phyloP scores from a whole-genome alignment of 208 protist genomes.

The Trypanosoma vivax region DNA sequence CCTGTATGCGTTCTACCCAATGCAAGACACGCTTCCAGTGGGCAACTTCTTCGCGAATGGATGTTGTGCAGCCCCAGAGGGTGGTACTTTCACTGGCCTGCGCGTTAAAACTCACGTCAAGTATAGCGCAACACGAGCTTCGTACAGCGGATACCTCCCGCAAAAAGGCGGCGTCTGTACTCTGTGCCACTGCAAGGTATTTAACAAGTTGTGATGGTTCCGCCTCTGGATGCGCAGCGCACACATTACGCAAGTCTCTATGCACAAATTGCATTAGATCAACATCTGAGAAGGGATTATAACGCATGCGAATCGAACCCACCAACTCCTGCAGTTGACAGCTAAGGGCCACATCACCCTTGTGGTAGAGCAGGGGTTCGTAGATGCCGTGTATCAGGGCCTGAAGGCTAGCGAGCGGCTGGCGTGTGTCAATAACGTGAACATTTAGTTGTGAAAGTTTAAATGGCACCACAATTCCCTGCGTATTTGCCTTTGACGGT shows the following conservation, averaged over 20 bases:
- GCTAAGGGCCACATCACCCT: constrained; percentile 38
- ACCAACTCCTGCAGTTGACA: constrained; percentile 70
- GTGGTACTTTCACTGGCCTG: neutral
- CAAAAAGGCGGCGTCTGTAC: constrained; percentile 54
- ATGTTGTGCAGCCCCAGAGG: no score
- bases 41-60: constrained; percentile 48
- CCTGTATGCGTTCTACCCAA: constrained; percentile 69
- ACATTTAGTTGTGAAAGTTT: constrained; percentile 55
- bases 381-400: constrained; percentile 54
- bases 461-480: constrained; percentile 6
- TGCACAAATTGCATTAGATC: constrained; percentile 66
- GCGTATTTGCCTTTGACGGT: neutral
- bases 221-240: constrained; percentile 44
- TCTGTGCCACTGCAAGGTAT: constrained; percentile 38
- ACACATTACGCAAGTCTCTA: constrained; percentile 63
- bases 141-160: constrained; percentile 54
- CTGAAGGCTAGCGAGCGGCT: constrained; percentile 60
- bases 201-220: constrained; percentile 70
- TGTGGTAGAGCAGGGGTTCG: constrained; percentile 53
- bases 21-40: constrained; percentile 63
- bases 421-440: constrained; percentile 49
- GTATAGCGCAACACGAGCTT: constrained; percentile 45
- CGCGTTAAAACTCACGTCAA: constrained; percentile 24
- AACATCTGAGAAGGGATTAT: constrained; percentile 49
- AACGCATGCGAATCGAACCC: constrained; percentile 50